A percentile compares a stretch with the other conserved stretches of the same genome.
phyloP scores from a whole-genome alignment of 2,329 filamentous ascomycete species.

The Alternaria consortialis region DNA sequence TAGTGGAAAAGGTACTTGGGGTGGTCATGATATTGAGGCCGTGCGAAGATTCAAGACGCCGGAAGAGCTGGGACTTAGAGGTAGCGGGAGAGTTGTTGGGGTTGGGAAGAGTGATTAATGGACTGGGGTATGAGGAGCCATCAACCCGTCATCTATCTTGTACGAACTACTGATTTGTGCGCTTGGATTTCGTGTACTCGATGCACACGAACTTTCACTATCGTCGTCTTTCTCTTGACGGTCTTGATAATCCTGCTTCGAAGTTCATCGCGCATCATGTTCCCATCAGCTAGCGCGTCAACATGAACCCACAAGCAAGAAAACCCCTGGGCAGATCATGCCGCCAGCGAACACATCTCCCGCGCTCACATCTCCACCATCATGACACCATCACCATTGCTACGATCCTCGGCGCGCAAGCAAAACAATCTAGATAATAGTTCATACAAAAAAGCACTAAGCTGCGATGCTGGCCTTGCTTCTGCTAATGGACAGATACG shows the following conservation, averaged over 20 bases:
- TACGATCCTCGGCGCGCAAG: neutral
- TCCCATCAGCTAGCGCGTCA: neutral
- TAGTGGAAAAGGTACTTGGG: slow-evolving; percentile 15
- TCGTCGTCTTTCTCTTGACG: neutral
- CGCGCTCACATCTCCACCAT: neutral
- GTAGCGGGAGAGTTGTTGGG: slow-evolving; percentile 39
- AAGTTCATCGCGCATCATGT: neutral
- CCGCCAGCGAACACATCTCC: slow-evolving; percentile 1
- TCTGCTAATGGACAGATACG: neutral
- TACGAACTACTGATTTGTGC: neutral
- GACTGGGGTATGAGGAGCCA: neutral
- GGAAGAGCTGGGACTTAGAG: slow-evolving; percentile 39
- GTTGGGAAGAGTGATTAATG: slow-evolving; percentile 47
- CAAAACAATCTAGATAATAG: neutral
- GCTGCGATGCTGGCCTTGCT: neutral
- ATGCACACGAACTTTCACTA: neutral
- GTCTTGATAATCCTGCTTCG: neutral
- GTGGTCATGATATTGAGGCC: slow-evolving; percentile 32
- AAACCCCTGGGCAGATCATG: neutral
- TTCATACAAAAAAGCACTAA: neutral
- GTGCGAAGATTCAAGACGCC: slow-evolving; percentile 36
- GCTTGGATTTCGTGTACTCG: neutral
- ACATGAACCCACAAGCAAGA: neutral
- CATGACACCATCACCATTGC: neutral
- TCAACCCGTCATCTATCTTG: neutral